Conservation (phyloP, 176 grass and related monocot species). For the Oryza punctata region DNA sequence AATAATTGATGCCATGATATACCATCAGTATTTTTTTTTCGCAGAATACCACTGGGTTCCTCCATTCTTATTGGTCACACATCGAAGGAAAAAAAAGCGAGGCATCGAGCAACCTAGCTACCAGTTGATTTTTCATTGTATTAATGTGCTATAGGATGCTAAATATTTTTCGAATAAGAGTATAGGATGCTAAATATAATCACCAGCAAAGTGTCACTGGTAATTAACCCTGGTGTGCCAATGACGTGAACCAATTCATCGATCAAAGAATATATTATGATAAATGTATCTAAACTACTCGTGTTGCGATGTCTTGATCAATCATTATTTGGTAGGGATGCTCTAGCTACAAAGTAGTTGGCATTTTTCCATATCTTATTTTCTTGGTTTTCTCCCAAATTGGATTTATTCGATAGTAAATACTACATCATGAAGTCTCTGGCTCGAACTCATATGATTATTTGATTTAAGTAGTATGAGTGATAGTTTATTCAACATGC, state of each 20-base stretch:
- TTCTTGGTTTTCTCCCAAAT: background rate
- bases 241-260: background rate
- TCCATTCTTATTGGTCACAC: too few relatives aligned
- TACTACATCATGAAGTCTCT: slow-evolving; percentile 10
- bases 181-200: background rate
- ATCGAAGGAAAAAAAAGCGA: background rate
- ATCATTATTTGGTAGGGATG: slow-evolving; percentile 45
- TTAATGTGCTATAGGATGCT: background rate
- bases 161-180: too few relatives aligned
- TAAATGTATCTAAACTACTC: slow-evolving; percentile 18
- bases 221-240: background rate
- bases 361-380: background rate
- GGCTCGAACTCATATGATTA: slow-evolving; percentile 26
- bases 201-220: background rate
- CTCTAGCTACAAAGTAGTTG: slow-evolving; percentile 49
- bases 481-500: slow-evolving; percentile 36
- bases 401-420: slow-evolving; percentile 21
- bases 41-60: too few relatives aligned
- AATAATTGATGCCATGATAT: too few relatives aligned
- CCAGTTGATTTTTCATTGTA: background rate
- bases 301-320: slow-evolving; percentile 63
- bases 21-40: too few relatives aligned
- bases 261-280: slow-evolving; percentile 21
- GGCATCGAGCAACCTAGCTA: too few relatives aligned
- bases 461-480: slow-evolving; percentile 29